Base-by-base conservation (phyloP, 2,329 filamentous ascomycete genomes). In the Talaromyces sp. region DNA sequence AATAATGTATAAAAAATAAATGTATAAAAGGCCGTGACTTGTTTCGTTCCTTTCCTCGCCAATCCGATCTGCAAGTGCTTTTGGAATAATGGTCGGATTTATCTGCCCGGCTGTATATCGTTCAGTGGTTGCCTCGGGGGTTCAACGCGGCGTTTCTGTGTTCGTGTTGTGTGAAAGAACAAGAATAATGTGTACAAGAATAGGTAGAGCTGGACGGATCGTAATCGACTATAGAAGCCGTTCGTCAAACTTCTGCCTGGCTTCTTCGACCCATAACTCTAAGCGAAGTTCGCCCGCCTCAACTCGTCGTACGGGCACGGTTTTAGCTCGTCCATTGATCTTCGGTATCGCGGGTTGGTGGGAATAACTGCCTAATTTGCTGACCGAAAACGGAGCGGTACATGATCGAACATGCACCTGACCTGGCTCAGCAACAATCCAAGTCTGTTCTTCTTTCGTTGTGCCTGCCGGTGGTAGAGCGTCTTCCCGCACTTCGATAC, bases 261-360 rank as follows among this genome's bases (percentile, higher is more conserved):
- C 84, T 72, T 90, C 87, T 75, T 91, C 89, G 64, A 90, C 84
- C 88, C 88, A 91, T 65, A 88, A 82, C 73, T 91, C 89, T 71
- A 91, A 83, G 27, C 85, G 79, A 73, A 91, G 85, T 66, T 89
- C 86, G 3, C 88, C 89, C 2, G 86, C 85, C 69, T 88, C 84
- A 19, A 91, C 83, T 37, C 83, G 82, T 68, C 89, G 81, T 52
- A 91, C 80, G 1, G 89, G 86, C 57, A 83, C 85, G 13, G 85
- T 87, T 71, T 80, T 85, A 37, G 81, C 80, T 9, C 85, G 84
- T 27, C 83, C 85, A 66, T 76, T 77, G 24, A 76, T 77, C 67
- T 70, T 63, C n/a, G 66, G 72, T 43, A 73, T 70, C 11, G 74
- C 70, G 22, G 70, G 70, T 66, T 76, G 72, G 66, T 79, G 70